Base-by-base conservation (phyloP, 805 yeast species). In the Candida golubevii region DNA sequence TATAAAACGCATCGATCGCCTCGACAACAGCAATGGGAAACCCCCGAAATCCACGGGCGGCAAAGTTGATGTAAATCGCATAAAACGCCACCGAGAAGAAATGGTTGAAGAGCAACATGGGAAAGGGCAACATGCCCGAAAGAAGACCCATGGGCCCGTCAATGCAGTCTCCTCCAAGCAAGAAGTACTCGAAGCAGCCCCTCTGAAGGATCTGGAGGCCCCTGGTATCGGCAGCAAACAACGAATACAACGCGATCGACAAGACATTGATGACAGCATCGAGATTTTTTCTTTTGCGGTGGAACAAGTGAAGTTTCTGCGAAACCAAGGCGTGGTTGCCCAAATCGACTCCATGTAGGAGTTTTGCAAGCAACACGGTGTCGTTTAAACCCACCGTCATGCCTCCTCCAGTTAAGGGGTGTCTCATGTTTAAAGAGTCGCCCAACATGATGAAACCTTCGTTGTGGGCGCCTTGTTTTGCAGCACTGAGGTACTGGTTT, bases 381-480 rank as follows among this genome's bases (percentile, higher is more conserved):
- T 93, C 99, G 60, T 82, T 86, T 48, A 93, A 71, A 2, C 97
- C 97, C 35, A 93, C 99, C 26, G 98, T 89, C 99, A 93, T 93
- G 49, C 99, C 99, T 51, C 99, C 99, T 42, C 99, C 99, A 1
- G 98, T 93, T 49, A 93, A 77, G 26, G 99, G 99, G 63, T 93
- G 99, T 62, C 99, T 78, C 97, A 93, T 93, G 64, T 93, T 93
- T 55, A 90, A 74, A 1, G 99, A 87, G 63, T 93, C 99, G 39
- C 99, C 99, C 31, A 93, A 61, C 53, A 91, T 75, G 32, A 93
- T 72, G 38, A 88, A 69, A 10, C 99, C 99, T 9, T 81, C 82
- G 35, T 79, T 73, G 10, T 43, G 36, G 23, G 11, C 33, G 27
- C 70, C 71, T 60, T 88, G 90, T 40, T 74, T 72, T 45, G 78